These are phyloP conservation scores for Colletotrichum sp. DNA, from an alignment of 2,329 filamentous ascomycete species.

Conservation along the genomic window DNA sequence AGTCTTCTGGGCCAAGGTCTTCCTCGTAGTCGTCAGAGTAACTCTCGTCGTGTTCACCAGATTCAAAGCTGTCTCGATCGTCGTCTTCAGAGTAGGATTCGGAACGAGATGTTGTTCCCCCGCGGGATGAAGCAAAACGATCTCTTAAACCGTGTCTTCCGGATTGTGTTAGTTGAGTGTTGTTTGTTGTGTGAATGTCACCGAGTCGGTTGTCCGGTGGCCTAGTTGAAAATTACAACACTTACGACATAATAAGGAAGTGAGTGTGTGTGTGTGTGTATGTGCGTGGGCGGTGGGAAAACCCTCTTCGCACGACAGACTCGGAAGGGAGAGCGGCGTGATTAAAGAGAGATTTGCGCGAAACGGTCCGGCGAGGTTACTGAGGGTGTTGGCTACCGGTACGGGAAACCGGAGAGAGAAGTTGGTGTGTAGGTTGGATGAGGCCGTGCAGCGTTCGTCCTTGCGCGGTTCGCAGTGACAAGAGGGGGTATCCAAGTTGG, in stretches of 20 bases:
- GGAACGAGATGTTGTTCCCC: slow-evolving; percentile 31
- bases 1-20: slow-evolving; percentile 57
- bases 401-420: not conserved
- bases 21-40: slow-evolving; percentile 36
- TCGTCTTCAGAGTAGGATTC: slow-evolving; percentile 45
- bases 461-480: not conserved
- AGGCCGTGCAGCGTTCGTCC: slow-evolving; percentile 11
- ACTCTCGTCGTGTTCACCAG: slow-evolving; percentile 28
- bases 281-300: slow-evolving; percentile 23
- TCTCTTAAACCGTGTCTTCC: slow-evolving; percentile 12
- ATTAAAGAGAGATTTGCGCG: slow-evolving; percentile 39
- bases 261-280: slow-evolving; percentile 23
- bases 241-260: slow-evolving; percentile 44
- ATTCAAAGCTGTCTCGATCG: slow-evolving; percentile 32
- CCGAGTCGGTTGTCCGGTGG: slow-evolving; percentile 18
- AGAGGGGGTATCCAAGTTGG: not conserved
- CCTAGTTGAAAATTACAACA: slow-evolving; percentile 22
- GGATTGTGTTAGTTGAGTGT: slow-evolving; percentile 22
- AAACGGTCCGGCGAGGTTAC: slow-evolving; percentile 11
- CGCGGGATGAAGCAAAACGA: slow-evolving; percentile 19
- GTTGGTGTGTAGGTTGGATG: not conserved
- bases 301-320: slow-evolving; percentile 53
- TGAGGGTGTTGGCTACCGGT: slow-evolving; percentile 3
- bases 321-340: slow-evolving; percentile 46
- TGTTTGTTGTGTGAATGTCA: slow-evolving; percentile 12